Conservation (phyloP, 345 rosid genomes). For the Raphanus sativus region DNA sequence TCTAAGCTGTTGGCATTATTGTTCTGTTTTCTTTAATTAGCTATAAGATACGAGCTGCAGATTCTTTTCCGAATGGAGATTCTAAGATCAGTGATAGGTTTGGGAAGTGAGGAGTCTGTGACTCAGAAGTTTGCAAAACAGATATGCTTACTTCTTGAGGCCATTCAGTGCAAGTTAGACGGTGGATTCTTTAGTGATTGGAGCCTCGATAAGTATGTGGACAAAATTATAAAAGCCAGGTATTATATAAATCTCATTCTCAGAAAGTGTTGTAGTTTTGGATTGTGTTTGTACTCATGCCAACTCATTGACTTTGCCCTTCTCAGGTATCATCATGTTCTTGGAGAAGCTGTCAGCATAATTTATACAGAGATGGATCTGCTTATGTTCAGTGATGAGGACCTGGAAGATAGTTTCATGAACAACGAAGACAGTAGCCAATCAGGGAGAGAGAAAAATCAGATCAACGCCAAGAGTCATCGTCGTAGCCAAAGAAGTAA, state of each 20-base stretch:
- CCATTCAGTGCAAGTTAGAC: constrained; percentile 72
- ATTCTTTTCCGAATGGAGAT: constrained; percentile 94
- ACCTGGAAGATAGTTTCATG: constrained; percentile 50
- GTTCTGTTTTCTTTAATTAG: constrained; percentile 52
- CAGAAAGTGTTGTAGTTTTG: not conserved
- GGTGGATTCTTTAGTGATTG: constrained; percentile 94
- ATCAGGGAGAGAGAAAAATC: constrained; percentile 47
- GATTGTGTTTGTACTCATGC: not conserved
- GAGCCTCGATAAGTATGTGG: constrained; percentile 84
- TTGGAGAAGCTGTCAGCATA: constrained; percentile 59
- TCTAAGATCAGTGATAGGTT: constrained; percentile 64
- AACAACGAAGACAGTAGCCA: constrained; percentile 76
- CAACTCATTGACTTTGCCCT: constrained; percentile 19
- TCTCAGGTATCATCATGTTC: constrained; percentile 62
- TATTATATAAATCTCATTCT: constrained; percentile 29
- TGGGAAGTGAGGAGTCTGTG: constrained; percentile 45
- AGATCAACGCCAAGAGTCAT: constrained; percentile 41
- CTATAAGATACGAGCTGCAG: constrained; percentile 78
- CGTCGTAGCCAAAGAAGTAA: constrained; percentile 25
- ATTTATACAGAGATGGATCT: constrained; percentile 78
- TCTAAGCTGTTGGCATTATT: constrained; percentile 15
- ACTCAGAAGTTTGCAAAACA: constrained; percentile 78
- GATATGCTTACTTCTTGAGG: constrained; percentile 71
- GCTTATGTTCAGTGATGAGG: constrained; percentile 65
- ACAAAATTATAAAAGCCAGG: constrained; percentile 68